A percentile compares a stretch with the other conserved stretches of the same genome.
Conservation (phyloP, 2,329 filamentous ascomycete species). For the Whalleya microplaca region DNA sequence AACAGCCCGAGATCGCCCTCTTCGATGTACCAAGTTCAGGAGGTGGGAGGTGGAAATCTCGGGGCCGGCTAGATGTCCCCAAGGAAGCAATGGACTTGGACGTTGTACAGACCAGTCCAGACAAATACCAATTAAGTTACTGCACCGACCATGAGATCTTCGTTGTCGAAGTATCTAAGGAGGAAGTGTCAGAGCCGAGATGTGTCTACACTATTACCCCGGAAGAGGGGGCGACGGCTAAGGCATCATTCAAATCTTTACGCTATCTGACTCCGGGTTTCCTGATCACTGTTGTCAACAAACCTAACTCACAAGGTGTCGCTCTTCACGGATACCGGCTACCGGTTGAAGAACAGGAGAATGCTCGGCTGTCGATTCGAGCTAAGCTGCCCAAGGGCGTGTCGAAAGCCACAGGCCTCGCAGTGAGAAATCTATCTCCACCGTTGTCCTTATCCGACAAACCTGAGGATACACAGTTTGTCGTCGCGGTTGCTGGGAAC, state of each 20-base stretch:
- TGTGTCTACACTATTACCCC: conserved; percentile 61
- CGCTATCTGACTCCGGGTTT: conserved; percentile 63
- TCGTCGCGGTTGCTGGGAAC: conserved; percentile 78
- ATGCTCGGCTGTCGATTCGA: conserved; percentile 55
- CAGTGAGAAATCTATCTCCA: conserved; percentile 70
- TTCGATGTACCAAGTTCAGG: conserved; percentile 69
- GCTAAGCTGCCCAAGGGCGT: conserved; percentile 67
- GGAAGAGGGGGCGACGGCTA: conserved; percentile 46
- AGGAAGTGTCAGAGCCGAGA: conserved; percentile 49
- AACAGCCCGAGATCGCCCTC: conserved; percentile 76
- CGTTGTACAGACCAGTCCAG: conserved; percentile 63
- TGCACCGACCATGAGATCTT: conserved; percentile 78
- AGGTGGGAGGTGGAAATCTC: conserved; percentile 53
- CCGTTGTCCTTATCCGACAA: conserved; percentile 52
- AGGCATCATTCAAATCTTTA: conserved; percentile 60
- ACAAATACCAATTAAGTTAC: conserved; percentile 74
- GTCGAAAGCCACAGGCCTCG: conserved; percentile 76
- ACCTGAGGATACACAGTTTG: conserved; percentile 72
- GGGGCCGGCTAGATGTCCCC: conserved; percentile 54
- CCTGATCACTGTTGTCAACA: conserved; percentile 60
- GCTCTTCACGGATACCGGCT: conserved; percentile 61
- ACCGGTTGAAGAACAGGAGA: conserved; percentile 43
- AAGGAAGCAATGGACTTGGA: conserved; percentile 72
- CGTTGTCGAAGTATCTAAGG: conserved; percentile 56
- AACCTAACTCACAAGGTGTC: conserved; percentile 61